Percentiles rank a stretch among this genome's conserved stretches.
phyloP scores from a whole-genome alignment of 805 yeast genomes.

The Kuraishia borneana region DNA sequence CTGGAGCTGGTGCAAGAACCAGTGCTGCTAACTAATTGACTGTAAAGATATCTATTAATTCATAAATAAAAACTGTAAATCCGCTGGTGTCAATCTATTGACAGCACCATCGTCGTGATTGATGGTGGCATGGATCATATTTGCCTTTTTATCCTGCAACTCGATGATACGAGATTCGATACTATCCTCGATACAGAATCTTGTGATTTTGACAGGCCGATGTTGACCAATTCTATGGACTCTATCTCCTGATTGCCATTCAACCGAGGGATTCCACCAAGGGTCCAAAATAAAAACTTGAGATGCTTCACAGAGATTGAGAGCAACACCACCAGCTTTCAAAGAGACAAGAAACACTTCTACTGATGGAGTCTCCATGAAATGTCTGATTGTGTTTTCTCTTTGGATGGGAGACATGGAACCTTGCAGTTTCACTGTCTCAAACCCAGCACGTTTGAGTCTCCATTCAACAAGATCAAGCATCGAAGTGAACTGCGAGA shows the following conservation, averaged over 20 bases:
- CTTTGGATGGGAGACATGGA: constrained; percentile 95
- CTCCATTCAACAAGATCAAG: constrained; percentile 95
- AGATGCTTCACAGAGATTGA: constrained; percentile 92
- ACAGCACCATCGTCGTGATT: constrained; percentile 90
- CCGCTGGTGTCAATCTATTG: constrained; percentile 81
- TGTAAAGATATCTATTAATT: constrained; percentile 29
- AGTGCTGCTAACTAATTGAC: constrained; percentile 33
- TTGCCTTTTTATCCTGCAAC: constrained; percentile 93
- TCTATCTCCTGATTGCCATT: constrained; percentile 97
- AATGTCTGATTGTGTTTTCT: constrained; percentile 80
- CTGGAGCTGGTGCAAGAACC: constrained; percentile 71
- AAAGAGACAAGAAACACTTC: constrained; percentile 91
- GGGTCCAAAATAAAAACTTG: constrained; percentile 95
- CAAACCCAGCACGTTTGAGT: constrained; percentile 85
- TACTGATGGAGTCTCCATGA: constrained; percentile 85
- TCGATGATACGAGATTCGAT: constrained; percentile 94
- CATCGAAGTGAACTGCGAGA: constrained; percentile 96
- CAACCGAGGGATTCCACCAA: constrained; percentile 99
- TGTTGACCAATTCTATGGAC: constrained; percentile 96
- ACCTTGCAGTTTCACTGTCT: constrained; percentile 90
- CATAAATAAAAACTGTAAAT: constrained; percentile 86
- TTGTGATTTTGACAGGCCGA: constrained; percentile 85
- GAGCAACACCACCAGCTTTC: constrained; percentile 98
- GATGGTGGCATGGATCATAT: constrained; percentile 95
- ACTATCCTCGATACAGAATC: constrained; percentile 92